Evolutionary conservation across 805 yeast species (phyloP).

Genomic region (Gaillardinia entomophila): DNA sequence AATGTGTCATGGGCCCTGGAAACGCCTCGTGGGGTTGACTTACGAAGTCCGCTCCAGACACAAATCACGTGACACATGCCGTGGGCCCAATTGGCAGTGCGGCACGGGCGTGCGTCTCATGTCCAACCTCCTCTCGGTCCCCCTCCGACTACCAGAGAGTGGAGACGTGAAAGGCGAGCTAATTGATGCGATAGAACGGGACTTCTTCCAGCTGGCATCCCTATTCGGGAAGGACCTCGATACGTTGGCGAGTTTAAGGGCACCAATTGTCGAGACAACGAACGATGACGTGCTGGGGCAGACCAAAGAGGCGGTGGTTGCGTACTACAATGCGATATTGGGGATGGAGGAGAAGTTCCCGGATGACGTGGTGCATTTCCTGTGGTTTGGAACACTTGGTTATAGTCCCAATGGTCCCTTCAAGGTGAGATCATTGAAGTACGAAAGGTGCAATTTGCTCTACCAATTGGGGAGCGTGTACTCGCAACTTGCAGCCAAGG

Average conservation of each 20-base stretch:
- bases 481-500: conserved; percentile 48
- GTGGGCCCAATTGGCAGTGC: too few species aligned
- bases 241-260: conserved; percentile 40
- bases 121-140: conserved; percentile 44
- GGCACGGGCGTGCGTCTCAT: too few species aligned
- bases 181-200: conserved; percentile 40
- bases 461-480: conserved; percentile 67
- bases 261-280: conserved; percentile 28
- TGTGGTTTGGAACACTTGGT: conserved; percentile 72
- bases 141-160: conserved; percentile 42
- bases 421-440: conserved; percentile 41
- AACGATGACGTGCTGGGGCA: conserved; percentile 22
- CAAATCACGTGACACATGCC: too few species aligned
- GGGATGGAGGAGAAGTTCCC: conserved; percentile 56
- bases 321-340: conserved; percentile 44
- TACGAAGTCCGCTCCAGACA: too few species aligned
- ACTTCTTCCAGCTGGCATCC: conserved; percentile 35
- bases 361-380: conserved; percentile 49
- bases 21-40: too few species aligned
- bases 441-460: conserved; percentile 57
- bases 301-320: conserved; percentile 29
- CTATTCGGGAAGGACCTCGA: conserved; percentile 31
- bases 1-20: too few species aligned
- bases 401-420: conserved; percentile 46
- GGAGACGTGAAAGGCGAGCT: conserved; percentile 36